Evolutionary conservation across 176 grass and related monocot species (phyloP).

Genomic region (Avena sativa): DNA sequence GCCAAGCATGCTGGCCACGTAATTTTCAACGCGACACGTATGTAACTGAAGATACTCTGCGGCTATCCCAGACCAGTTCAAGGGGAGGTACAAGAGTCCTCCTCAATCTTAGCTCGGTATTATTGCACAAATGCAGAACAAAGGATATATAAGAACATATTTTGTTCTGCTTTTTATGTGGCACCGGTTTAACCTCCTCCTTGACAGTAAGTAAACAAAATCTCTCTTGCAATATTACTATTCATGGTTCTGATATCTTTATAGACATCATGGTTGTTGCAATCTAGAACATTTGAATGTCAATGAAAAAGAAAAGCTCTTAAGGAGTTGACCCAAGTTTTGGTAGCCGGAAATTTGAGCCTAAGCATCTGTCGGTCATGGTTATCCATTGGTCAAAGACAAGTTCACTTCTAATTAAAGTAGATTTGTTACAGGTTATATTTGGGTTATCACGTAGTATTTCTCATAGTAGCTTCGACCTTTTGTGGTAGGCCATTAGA

Average conservation of each 20-base stretch:
- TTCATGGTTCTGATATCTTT: not conserved
- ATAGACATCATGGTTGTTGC: not conserved
- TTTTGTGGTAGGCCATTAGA: not conserved
- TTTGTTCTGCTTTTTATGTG: not conserved
- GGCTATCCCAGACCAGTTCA: not conserved
- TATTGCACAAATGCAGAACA: not conserved
- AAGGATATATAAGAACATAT: not conserved
- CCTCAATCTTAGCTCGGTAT: not conserved
- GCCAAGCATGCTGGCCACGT: not conserved
- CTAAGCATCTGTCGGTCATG: not conserved
- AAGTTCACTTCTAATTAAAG: not conserved
- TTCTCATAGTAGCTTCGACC: not conserved
- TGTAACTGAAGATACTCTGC: not conserved
- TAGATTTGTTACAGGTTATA: not conserved
- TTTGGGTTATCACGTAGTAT: not conserved
- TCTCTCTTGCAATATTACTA: not conserved
- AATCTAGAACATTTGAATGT: not conserved
- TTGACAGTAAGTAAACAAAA: not conserved
- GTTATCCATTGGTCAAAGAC: not conserved
- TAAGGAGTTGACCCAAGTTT: not conserved
- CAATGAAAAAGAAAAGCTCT: not conserved
- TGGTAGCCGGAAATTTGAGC: not conserved
- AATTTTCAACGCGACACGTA: not conserved
- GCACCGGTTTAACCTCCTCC: not conserved
- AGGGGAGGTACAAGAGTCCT: not conserved